These are phyloP conservation scores for Funneliformis mosseae DNA, from an alignment of 192 early-diverging fungal species.

Conservation along the genomic window DNA sequence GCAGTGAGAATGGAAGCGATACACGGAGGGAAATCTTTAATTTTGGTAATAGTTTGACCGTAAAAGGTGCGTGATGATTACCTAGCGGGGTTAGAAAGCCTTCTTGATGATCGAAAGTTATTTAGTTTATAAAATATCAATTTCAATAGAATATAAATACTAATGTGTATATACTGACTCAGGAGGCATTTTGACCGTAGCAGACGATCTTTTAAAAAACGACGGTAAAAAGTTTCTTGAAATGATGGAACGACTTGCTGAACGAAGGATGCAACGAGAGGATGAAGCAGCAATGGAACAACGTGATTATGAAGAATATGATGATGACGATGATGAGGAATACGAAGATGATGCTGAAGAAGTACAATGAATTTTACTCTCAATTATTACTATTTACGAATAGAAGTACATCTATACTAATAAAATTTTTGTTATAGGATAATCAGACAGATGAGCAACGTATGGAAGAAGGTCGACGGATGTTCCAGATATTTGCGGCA, in stretches of 20 bases:
- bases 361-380: not conserved
- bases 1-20: slow-evolving; percentile 47
- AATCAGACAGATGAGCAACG: slow-evolving; percentile 80
- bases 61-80: slow-evolving; percentile 63
- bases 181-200: slow-evolving; percentile 73
- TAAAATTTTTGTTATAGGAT: slow-evolving; percentile 52
- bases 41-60: slow-evolving; percentile 77
- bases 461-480: slow-evolving; percentile 89
- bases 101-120: not conserved
- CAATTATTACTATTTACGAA: not conserved
- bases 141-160: not conserved
- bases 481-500: slow-evolving; percentile 96
- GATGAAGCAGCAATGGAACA: slow-evolving; percentile 54
- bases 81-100: not conserved
- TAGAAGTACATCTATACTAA: not conserved
- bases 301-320: slow-evolving; percentile 51
- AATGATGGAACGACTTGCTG: slow-evolving; percentile 94
- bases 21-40: slow-evolving; percentile 56
- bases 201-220: slow-evolving; percentile 87
- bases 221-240: slow-evolving; percentile 96
- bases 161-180: slow-evolving; percentile 1
- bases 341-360: slow-evolving; percentile 49
- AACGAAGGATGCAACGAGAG: slow-evolving; percentile 82
- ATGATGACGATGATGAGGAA: slow-evolving; percentile 57
- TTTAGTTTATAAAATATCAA: not conserved